Conservation (phyloP, 306 rosid genomes). For the Hippophae tibetana region DNA sequence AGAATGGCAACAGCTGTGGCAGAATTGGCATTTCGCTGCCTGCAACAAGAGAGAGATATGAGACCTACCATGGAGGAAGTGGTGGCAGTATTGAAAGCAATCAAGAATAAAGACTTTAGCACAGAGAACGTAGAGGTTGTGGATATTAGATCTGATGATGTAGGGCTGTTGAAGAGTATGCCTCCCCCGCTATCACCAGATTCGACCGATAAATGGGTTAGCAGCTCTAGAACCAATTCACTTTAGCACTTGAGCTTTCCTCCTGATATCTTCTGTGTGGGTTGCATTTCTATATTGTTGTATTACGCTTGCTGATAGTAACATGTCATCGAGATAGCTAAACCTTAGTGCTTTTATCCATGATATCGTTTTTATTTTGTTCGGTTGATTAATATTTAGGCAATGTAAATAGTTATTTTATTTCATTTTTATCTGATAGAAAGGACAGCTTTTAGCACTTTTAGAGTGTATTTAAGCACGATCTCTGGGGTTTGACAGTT, state of each 20-base stretch:
- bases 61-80: slow-evolving; percentile 87
- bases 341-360: too few relatives aligned
- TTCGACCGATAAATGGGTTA: slow-evolving; percentile 56
- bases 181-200: slow-evolving; percentile 55
- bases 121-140: slow-evolving; percentile 26
- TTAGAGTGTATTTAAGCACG: too few relatives aligned
- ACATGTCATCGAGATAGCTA: too few relatives aligned
- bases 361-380: too few relatives aligned
- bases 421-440: too few relatives aligned
- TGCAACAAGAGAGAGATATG: slow-evolving; percentile 75
- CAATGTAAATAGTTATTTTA: too few relatives aligned
- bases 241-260: slow-evolving; percentile 29
- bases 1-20: slow-evolving; percentile 51
- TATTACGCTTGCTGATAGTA: background rate
- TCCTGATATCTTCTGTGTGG: background rate
- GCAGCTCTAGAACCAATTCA: slow-evolving; percentile 33
- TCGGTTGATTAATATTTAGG: too few relatives aligned
- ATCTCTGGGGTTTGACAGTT: too few relatives aligned
- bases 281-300: slow-evolving; percentile 10
- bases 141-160: slow-evolving; percentile 36
- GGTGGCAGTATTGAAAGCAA: slow-evolving; percentile 38
- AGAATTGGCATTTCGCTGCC: slow-evolving; percentile 74
- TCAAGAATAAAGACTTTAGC: slow-evolving; percentile 33
- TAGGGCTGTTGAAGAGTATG: slow-evolving; percentile 37
- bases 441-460: too few relatives aligned